phyloP scores from a whole-genome alignment of 2,329 filamentous ascomycete species.

The Alternaria sp. region DNA sequence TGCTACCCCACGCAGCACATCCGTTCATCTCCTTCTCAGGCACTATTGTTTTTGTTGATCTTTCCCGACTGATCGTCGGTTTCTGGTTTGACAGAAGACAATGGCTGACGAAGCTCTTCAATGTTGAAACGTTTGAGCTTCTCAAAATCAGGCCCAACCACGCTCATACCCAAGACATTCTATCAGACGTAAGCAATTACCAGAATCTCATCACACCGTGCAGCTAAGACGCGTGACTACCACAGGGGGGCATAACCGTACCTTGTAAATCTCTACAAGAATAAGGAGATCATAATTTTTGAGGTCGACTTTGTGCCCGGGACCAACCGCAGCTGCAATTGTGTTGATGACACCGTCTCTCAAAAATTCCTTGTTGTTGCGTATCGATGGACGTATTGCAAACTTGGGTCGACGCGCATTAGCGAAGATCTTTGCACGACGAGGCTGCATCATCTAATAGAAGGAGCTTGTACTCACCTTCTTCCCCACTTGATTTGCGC shows the following conservation, averaged over 20 bases:
- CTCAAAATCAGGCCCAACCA: conserved; percentile 79
- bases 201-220: conserved; percentile 13
- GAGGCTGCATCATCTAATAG: conserved; percentile 16
- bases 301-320: conserved; percentile 79
- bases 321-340: conserved; percentile 71
- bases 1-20: conserved; percentile 7
- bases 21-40: conserved; percentile 14
- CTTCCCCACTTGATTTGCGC: conserved; percentile 56
- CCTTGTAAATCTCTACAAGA: conserved; percentile 82
- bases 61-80: conserved; percentile 8
- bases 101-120: conserved; percentile 72
- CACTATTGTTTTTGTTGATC: conserved; percentile 13
- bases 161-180: conserved; percentile 81
- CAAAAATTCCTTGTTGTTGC: conserved; percentile 75
- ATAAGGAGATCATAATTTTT: conserved; percentile 80
- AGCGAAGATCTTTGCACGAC: conserved; percentile 26
- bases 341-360: conserved; percentile 75
- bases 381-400: conserved; percentile 81
- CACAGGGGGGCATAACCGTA: conserved; percentile 57
- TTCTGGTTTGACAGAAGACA: conserved; percentile 21
- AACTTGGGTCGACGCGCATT: conserved; percentile 63
- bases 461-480: conserved; percentile 57
- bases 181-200: conserved; percentile 50
- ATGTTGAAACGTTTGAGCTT: conserved; percentile 80
- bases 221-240: conserved; percentile 11